Conservation (phyloP, 768 basidiomycete species). For the Hypholoma fasciculare region DNA sequence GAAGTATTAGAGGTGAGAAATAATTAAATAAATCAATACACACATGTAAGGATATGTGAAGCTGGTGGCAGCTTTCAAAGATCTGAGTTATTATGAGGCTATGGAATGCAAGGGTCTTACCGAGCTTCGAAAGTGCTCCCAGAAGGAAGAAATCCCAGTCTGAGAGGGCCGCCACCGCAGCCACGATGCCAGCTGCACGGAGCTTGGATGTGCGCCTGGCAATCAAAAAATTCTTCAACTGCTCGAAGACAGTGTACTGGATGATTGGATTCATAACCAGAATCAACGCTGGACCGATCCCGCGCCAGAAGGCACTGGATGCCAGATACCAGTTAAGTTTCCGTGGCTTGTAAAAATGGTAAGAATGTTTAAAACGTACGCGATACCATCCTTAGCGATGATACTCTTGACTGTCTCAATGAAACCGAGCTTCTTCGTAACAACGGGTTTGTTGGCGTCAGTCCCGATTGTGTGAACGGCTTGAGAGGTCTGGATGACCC, state of each 20-base stretch:
- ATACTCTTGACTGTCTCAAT: conserved; percentile 70
- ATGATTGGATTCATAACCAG: conserved; percentile 95
- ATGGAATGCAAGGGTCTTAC: conserved; percentile 35
- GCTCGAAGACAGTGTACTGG: conserved; percentile 94
- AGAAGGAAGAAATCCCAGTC: conserved; percentile 94
- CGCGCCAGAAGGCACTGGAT: conserved; percentile 81
- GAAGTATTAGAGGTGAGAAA: not conserved
- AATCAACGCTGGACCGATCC: conserved; percentile 90
- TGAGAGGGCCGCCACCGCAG: conserved; percentile 53
- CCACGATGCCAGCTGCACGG: conserved; percentile 41
- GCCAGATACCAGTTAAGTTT: not conserved
- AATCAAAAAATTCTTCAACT: conserved; percentile 84
- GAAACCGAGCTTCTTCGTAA: conserved; percentile 56
- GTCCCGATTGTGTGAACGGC: conserved; percentile 60
- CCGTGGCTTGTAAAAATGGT: not conserved
- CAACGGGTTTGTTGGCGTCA: conserved; percentile 27
- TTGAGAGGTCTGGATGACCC: conserved; percentile 95
- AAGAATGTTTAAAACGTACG: conserved; percentile 26
- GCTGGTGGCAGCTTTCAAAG: conserved; percentile 44
- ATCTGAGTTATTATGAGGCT: not conserved
- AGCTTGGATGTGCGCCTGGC: conserved; percentile 57
- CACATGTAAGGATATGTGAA: conserved; percentile 52
- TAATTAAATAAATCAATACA: conserved; percentile 11
- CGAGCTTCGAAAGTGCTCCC: conserved; percentile 92
- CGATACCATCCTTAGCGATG: conserved; percentile 66